Evolutionary conservation across 805 yeast genomes (phyloP).

Genomic region (Candida orba): DNA sequence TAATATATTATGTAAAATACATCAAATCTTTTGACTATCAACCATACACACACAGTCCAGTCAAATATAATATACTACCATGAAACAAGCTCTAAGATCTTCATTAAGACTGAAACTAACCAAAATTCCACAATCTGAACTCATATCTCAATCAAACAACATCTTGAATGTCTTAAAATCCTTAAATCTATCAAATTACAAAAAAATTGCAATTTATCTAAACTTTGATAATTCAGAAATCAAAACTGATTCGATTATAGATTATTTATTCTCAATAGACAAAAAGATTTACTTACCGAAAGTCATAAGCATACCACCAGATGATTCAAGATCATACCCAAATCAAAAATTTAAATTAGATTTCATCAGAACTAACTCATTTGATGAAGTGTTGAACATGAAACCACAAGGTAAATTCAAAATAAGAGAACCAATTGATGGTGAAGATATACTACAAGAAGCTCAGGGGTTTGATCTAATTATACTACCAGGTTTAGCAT

Average conservation of each 20-base stretch:
- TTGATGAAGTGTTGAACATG: constrained; percentile 37
- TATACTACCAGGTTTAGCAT: constrained; percentile 83
- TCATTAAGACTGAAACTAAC: not conserved
- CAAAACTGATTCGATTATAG: constrained; percentile 49
- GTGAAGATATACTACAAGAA: constrained; percentile 17
- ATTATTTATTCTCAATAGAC: constrained; percentile 39
- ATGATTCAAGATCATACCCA: not conserved
- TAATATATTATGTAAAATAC: too few species aligned
- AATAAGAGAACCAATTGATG: constrained; percentile 57
- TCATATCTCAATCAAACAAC: constrained; percentile 22
- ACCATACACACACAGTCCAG: too few species aligned
- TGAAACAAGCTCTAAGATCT: not conserved
- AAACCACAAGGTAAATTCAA: constrained; percentile 62
- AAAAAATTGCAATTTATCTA: constrained; percentile 60
- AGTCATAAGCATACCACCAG: not conserved
- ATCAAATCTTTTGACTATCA: too few species aligned
- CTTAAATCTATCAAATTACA: constrained; percentile 34
- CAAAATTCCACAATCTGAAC: constrained; percentile 9
- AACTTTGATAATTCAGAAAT: constrained; percentile 70
- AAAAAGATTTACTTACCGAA: constrained; percentile 56
- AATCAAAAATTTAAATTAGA: constrained; percentile 38
- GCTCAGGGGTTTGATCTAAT: constrained; percentile 55
- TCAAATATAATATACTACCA: too few species aligned
- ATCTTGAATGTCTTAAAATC: constrained; percentile 14
- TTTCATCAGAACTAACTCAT: constrained; percentile 44